Percentiles rank a stretch among this genome's conserved stretches.
Conservation (phyloP, 441 rosid species). For the Rhodomyrtus psidioides region DNA sequence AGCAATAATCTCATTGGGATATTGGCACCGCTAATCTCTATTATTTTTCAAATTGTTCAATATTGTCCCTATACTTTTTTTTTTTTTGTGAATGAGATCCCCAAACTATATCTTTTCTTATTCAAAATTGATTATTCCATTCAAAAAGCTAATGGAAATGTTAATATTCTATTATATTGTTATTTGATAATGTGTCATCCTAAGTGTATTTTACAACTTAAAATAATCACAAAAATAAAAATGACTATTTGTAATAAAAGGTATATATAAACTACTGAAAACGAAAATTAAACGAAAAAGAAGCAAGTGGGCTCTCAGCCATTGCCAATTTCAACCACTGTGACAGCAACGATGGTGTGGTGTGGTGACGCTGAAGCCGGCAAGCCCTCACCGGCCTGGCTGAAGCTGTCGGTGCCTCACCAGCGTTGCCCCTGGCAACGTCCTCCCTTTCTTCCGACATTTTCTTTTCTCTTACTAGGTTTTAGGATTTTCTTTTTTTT, state of each 20-base stretch:
- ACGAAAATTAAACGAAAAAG: background rate
- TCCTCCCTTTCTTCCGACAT: background rate
- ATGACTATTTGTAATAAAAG: background rate
- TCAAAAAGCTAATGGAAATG: background rate
- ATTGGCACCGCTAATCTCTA: background rate
- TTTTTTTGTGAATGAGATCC: background rate
- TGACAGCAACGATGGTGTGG: background rate
- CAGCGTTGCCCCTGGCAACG: background rate
- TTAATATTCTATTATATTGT: background rate
- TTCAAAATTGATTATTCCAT: background rate
- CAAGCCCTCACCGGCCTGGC: background rate
- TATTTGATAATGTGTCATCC: background rate
- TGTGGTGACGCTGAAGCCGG: too few species aligned
- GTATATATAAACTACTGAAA: background rate
- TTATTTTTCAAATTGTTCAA: background rate
- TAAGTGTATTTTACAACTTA: background rate
- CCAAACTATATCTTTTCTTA: background rate
- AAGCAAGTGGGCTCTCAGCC: background rate
- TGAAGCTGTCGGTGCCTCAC: background rate
- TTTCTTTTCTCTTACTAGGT: background rate
- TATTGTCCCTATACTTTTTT: background rate
- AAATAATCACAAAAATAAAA: background rate
- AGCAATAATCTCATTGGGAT: background rate
- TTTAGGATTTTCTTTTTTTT: background rate
- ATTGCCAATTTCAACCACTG: background rate